These are phyloP conservation scores for Chlamydomonas incerta DNA, from an alignment of 139 green algal genomes.

Conservation along the genomic window DNA sequence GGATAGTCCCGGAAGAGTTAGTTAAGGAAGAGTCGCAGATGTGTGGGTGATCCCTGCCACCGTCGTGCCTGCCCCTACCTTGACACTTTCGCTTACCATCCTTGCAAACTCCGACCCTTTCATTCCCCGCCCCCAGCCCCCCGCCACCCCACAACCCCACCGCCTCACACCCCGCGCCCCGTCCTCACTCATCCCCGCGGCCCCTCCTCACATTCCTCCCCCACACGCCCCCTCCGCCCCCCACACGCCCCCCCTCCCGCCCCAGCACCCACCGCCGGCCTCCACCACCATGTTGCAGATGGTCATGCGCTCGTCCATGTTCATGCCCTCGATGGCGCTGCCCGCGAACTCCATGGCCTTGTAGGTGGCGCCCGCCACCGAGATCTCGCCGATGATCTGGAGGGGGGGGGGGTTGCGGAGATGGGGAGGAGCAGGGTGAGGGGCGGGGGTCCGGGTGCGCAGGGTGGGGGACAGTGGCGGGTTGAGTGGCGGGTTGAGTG, in stretches of 20 bases:
- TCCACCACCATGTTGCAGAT: slow-evolving; percentile 99
- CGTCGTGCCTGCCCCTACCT: too few species aligned
- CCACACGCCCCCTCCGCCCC: not conserved
- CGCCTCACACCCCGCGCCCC: too few species aligned
- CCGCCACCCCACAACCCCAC: too few species aligned
- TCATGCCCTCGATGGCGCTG: slow-evolving; percentile 86
- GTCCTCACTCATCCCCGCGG: too few species aligned
- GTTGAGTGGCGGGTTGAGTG: too few species aligned
- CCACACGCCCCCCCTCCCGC: not conserved
- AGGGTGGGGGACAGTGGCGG: too few species aligned
- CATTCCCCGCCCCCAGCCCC: too few species aligned
- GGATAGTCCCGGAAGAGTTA: too few species aligned
- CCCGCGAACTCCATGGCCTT: slow-evolving; percentile 94
- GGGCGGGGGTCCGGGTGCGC: not conserved
- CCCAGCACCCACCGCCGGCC: slow-evolving; percentile 69
- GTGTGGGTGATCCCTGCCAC: too few species aligned
- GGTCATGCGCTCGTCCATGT: slow-evolving; percentile 98
- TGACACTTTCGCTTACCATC: too few species aligned
- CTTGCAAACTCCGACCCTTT: too few species aligned
- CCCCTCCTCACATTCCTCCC: not conserved
- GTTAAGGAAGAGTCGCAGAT: too few species aligned
- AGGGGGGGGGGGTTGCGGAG: not conserved
- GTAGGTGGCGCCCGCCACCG: slow-evolving; percentile 82
- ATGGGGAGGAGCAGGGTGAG: slow-evolving; percentile 55
- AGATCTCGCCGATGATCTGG: slow-evolving; percentile 98